A percentile compares a stretch with the other conserved stretches of the same genome.
Evolutionary conservation across 441 rosid species (phyloP).

Genomic region (Brassica hybrid): DNA sequence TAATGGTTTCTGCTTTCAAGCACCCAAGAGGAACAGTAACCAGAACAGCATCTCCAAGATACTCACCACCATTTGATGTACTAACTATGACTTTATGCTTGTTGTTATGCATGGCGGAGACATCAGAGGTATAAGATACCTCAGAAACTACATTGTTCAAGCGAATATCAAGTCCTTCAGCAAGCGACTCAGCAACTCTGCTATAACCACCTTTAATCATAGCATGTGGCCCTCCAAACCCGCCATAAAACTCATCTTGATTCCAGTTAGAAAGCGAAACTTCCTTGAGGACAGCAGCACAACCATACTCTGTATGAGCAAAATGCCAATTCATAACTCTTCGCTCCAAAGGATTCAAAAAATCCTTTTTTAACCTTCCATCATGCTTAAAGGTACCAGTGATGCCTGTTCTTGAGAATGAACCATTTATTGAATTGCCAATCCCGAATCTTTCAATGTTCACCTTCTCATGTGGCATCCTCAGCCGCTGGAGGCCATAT

Average conservation of each 20-base stretch:
- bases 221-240: slow-evolving; percentile 99
- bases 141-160: slow-evolving; percentile 77
- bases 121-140: slow-evolving; percentile 66
- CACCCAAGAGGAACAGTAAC: slow-evolving; percentile 99
- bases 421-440: slow-evolving; percentile 45
- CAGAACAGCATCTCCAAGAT: slow-evolving; percentile 90
- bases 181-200: slow-evolving; percentile 87
- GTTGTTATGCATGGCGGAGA: slow-evolving; percentile 45
- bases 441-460: slow-evolving; percentile 51
- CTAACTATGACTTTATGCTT: slow-evolving; percentile 63
- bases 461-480: slow-evolving; percentile 61
- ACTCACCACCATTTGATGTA: slow-evolving; percentile 81
- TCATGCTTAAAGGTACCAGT: slow-evolving; percentile 49
- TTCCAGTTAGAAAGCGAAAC: slow-evolving; percentile 99
- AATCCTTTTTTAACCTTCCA: slow-evolving; percentile 55
- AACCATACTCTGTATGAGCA: slow-evolving; percentile 99
- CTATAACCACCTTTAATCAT: slow-evolving; percentile 99
- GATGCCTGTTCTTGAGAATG: slow-evolving; percentile 41
- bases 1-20: slow-evolving; percentile 92
- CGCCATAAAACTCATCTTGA: slow-evolving; percentile 98
- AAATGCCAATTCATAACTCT: slow-evolving; percentile 99
- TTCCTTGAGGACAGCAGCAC: slow-evolving; percentile 95
- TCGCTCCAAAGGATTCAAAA: slow-evolving; percentile 94
- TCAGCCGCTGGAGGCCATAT: slow-evolving; percentile 85
- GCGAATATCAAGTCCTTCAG: slow-evolving; percentile 69